These are phyloP conservation scores for Dimocarpus longan DNA, from an alignment of 345 rosid genomes.

Conservation along the genomic window DNA sequence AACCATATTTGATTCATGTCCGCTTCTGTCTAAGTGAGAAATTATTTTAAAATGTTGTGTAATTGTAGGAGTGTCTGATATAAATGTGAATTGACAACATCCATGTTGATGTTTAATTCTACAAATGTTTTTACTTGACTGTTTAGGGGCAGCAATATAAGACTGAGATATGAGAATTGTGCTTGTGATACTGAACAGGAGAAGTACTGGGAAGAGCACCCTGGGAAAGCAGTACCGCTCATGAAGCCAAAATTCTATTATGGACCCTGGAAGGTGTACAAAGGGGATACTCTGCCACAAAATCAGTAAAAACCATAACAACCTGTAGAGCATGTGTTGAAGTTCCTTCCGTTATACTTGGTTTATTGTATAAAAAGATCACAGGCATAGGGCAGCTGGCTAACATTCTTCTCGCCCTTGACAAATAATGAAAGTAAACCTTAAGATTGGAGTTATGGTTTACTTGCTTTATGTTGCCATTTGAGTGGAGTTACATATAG, in stretches of 20 bases:
- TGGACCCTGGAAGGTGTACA: slow-evolving; percentile 84
- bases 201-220: slow-evolving; percentile 93
- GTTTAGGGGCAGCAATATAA: not conserved
- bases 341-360: slow-evolving; percentile 1
- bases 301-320: slow-evolving; percentile 34
- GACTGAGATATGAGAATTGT: slow-evolving; percentile 18
- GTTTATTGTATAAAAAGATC: not conserved
- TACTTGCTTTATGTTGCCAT: not conserved
- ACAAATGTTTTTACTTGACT: not conserved
- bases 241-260: slow-evolving; percentile 73
- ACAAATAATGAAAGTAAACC: not conserved
- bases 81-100: not conserved
- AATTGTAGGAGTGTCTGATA: not conserved
- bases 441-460: too few species aligned
- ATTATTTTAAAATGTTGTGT: too few species aligned
- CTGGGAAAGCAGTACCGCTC: slow-evolving; percentile 80
- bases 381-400: not conserved
- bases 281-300: slow-evolving; percentile 61
- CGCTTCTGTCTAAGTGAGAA: not conserved
- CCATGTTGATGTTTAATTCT: not conserved
- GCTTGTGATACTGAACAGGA: slow-evolving; percentile 53
- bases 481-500: not conserved
- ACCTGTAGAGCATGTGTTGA: slow-evolving; percentile 1
- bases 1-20: not conserved
- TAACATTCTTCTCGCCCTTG: not conserved